A percentile compares a stretch with the other conserved stretches of the same genome.
These are phyloP conservation scores for Chrysoporthe deuterocubensis DNA, from an alignment of 2,329 filamentous ascomycete genomes.

Conservation along the genomic window DNA sequence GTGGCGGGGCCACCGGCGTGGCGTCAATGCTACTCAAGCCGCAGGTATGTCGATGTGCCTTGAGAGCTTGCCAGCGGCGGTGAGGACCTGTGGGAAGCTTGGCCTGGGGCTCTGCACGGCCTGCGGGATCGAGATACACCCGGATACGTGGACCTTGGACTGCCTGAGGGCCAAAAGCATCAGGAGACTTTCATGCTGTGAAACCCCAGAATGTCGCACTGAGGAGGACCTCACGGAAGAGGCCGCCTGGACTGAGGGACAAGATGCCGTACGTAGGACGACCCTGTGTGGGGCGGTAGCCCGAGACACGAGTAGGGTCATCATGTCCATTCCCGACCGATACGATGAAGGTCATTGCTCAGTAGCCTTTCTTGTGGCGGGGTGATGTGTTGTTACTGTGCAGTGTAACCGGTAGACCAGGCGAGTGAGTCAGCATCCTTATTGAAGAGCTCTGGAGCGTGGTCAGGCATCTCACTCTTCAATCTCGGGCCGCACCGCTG, in stretches of 20 bases:
- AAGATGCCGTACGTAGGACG: not conserved
- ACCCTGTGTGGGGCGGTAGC: not conserved
- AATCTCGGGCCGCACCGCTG: constrained; percentile 14
- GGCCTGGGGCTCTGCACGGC: not conserved
- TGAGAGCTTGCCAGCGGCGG: not conserved
- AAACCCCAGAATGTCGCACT: not conserved
- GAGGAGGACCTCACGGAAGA: not conserved
- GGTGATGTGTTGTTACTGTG: not conserved
- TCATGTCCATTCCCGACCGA: not conserved
- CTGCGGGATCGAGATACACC: not conserved
- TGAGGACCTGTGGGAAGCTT: too few species aligned
- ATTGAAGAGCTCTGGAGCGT: too few species aligned
- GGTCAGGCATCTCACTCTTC: too few species aligned
- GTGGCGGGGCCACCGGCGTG: not conserved
- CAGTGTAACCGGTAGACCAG: not conserved
- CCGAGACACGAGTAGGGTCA: not conserved
- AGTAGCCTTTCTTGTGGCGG: too few species aligned
- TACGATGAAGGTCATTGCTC: too few species aligned
- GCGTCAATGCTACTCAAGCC: too few species aligned
- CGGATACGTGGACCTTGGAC: not conserved
- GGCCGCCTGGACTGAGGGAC: not conserved
- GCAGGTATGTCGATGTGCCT: not conserved
- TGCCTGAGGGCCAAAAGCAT: not conserved
- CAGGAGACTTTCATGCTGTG: not conserved
- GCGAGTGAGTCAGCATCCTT: too few species aligned